Conservation (phyloP, 169 alveolate species). For the Plasmodium vinckei region DNA sequence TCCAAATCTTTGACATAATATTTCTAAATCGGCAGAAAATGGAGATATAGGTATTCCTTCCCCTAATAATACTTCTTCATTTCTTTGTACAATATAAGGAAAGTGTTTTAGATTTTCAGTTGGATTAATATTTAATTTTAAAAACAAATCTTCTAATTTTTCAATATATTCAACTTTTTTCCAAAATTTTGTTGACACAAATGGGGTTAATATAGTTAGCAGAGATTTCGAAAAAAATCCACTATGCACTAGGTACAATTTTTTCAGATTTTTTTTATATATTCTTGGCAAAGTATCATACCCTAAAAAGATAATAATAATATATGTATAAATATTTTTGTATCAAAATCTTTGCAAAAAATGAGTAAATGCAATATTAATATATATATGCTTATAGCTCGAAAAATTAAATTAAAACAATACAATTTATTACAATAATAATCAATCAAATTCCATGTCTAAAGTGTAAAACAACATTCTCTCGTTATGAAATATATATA, state of each 20-base stretch:
- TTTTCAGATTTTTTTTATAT: constrained; percentile 79
- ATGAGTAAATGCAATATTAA: too few relatives aligned
- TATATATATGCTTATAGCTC: too few relatives aligned
- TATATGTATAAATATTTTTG: too few relatives aligned
- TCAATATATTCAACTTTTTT: constrained; percentile 83
- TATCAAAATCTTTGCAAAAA: too few relatives aligned
- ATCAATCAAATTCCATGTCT: too few relatives aligned
- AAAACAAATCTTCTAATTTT: constrained; percentile 79
- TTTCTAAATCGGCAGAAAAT: constrained; percentile 83
- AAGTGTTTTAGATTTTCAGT: constrained; percentile 73
- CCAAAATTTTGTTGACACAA: constrained; percentile 77
- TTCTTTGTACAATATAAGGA: constrained; percentile 86
- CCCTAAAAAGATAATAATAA: constrained; percentile 72
- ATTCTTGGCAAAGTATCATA: constrained; percentile 83
- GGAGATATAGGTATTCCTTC: constrained; percentile 79
- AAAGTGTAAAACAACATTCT: too few relatives aligned
- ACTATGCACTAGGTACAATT: constrained; percentile 83
- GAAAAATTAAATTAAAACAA: too few relatives aligned
- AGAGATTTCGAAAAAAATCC: constrained; percentile 80
- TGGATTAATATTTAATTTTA: constrained; percentile 77
- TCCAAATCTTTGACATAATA: constrained; percentile 81
- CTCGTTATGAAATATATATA: too few relatives aligned
- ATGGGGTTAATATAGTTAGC: constrained; percentile 78
- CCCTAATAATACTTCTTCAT: constrained; percentile 83
- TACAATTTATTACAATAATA: too few relatives aligned